phyloP scores from a whole-genome alignment of 371 early-diverging fungal genomes.

The Phascolomyces articulosus region DNA sequence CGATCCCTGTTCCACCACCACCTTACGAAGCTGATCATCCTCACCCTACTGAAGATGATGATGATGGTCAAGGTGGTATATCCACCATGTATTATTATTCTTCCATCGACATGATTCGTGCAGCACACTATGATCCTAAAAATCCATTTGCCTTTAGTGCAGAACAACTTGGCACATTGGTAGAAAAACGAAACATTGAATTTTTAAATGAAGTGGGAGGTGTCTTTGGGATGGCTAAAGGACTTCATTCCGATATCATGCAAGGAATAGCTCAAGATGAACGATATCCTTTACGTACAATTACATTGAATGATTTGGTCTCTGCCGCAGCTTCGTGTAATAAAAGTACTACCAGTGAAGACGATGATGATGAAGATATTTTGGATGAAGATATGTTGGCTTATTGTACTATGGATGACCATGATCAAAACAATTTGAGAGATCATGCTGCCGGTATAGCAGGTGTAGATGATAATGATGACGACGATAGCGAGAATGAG shows the following conservation, averaged over 20 bases:
- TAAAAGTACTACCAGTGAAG: neutral
- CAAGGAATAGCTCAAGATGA: constrained; percentile 34
- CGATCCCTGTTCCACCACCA: neutral
- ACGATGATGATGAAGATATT: constrained; percentile 8
- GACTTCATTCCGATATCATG: constrained; percentile 51
- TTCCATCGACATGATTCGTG: constrained; percentile 15
- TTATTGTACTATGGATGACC: neutral
- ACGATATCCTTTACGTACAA: constrained; percentile 4
- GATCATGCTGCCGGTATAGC: no score
- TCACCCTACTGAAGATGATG: neutral
- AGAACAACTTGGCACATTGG: constrained; percentile 46
- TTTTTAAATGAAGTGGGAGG: constrained; percentile 51
- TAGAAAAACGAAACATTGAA: constrained; percentile 53
- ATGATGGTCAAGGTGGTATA: neutral
- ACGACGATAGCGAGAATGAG: neutral
- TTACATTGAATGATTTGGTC: neutral
- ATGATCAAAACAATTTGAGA: constrained; percentile 3
- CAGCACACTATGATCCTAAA: constrained; percentile 37
- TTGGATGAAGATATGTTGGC: constrained; percentile 13
- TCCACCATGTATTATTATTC: constrained; percentile 6
- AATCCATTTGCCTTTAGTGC: constrained; percentile 56
- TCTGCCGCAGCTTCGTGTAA: neutral
- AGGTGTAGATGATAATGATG: no score
- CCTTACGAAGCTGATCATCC: constrained; percentile 2
- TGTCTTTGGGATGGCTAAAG: constrained; percentile 48